phyloP scores from a whole-genome alignment of 1,284 basidiomycete species.

The Nidula niveotomentosa region DNA sequence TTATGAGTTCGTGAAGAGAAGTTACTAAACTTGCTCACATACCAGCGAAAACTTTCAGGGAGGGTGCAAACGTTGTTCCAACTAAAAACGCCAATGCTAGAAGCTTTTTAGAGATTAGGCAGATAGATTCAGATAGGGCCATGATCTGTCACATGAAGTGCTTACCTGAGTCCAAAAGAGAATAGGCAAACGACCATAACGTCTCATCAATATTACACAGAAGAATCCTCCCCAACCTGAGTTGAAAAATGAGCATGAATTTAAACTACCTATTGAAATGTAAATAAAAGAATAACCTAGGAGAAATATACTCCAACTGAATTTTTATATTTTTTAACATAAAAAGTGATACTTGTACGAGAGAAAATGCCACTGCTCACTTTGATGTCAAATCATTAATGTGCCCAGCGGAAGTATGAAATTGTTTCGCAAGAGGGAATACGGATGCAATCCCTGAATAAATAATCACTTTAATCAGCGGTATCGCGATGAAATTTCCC shows the following conservation, averaged over 20 bases:
- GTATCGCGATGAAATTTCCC: constrained; percentile 2
- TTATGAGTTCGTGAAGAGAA: background rate
- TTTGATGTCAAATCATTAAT: constrained; percentile 60
- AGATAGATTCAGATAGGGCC: background rate
- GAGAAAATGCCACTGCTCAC: constrained; percentile 22
- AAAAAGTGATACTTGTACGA: background rate
- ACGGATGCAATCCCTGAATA: constrained; percentile 50
- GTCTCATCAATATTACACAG: constrained; percentile 58
- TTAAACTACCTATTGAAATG: background rate
- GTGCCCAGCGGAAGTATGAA: constrained; percentile 47
- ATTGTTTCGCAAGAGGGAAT: constrained; percentile 53
- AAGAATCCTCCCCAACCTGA: constrained; percentile 62
- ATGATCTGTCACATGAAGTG: background rate
- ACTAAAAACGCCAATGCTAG: constrained; percentile 48
- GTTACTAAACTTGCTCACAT: background rate
- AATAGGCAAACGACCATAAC: constrained; percentile 58
- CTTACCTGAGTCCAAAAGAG: constrained; percentile 60
- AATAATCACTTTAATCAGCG: background rate
- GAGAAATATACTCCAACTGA: constrained; percentile 59
- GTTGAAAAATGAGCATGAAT: background rate
- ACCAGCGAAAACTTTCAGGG: constrained; percentile 53
- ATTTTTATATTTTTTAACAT: constrained; percentile 14
- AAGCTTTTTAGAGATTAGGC: constrained; percentile 25
- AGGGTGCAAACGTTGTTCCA: constrained; percentile 55
- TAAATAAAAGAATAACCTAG: constrained; percentile 31